Percentiles rank a stretch among this genome's conserved stretches.
phyloP scores from a whole-genome alignment of 345 rosid genomes.

The Diplotaxis tenuifolia region DNA sequence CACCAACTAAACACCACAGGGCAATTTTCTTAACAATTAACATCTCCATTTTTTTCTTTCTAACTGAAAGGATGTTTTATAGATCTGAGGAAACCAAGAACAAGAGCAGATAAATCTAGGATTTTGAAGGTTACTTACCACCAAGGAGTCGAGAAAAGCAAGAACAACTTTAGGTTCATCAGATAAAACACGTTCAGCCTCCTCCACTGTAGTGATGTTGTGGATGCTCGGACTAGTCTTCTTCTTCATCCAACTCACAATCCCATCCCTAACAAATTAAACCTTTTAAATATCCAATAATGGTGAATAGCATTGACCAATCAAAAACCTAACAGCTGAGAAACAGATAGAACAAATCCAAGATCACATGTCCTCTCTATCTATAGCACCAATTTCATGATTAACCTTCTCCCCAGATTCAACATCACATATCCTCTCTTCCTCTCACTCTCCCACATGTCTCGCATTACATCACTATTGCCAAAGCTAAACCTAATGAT shows the following conservation, averaged over 20 bases:
- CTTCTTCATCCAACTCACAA: constrained; percentile 46
- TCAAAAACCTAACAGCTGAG: constrained; percentile 3
- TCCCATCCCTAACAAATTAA: constrained; percentile 38
- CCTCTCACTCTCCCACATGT: background rate
- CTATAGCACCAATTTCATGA: background rate
- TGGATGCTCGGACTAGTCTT: constrained; percentile 38
- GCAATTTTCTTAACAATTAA: background rate
- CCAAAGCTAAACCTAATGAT: constrained; percentile 18
- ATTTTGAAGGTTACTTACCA: constrained; percentile 40
- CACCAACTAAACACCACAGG: background rate
- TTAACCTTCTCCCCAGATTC: background rate
- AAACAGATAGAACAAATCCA: constrained; percentile 7
- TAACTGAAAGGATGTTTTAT: no score
- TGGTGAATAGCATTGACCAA: background rate
- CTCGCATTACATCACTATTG: constrained; percentile 2
- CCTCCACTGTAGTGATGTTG: constrained; percentile 39
- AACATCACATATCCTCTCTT: background rate
- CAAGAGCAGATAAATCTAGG: background rate
- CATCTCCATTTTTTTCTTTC: background rate
- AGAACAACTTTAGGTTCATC: constrained; percentile 41
- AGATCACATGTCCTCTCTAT: constrained; percentile 14
- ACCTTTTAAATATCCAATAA: background rate
- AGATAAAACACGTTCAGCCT: constrained; percentile 38
- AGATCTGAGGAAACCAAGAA: background rate
- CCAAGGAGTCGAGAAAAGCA: constrained; percentile 42